phyloP scores from a whole-genome alignment of 1,139 yeast species.

The Keqinozyma sinolaborantium region DNA sequence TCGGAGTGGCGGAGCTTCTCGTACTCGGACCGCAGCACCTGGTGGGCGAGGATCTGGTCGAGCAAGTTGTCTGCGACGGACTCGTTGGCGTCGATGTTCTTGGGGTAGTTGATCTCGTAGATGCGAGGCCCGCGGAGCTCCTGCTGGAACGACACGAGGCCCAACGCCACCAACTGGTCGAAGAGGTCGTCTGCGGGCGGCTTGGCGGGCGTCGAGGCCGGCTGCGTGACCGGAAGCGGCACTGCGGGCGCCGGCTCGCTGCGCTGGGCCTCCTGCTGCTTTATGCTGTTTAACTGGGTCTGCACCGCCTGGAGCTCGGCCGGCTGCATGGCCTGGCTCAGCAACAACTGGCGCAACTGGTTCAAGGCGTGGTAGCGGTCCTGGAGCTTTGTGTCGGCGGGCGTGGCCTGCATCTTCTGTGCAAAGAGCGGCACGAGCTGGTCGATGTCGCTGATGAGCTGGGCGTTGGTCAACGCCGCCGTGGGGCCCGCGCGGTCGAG shows the following conservation, averaged over 20 bases:
- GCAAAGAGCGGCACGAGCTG: conserved; percentile 37
- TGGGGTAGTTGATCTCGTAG: conserved; percentile 37
- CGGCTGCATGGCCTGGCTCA: conserved; percentile 33
- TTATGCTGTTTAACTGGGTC: conserved; percentile 29
- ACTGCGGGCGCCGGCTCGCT: no score
- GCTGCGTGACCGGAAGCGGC: conserved; percentile 7
- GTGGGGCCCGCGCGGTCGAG: conserved; percentile 38
- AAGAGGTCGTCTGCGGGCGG: conserved; percentile 22
- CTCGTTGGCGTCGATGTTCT: conserved; percentile 8
- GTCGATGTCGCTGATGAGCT: conserved; percentile 43
- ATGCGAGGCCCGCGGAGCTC: conserved; percentile 39
- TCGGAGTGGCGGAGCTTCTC: conserved; percentile 27
- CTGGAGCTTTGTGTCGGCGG: conserved; percentile 31
- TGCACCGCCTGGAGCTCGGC: conserved; percentile 42
- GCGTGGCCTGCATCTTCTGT: conserved; percentile 21
- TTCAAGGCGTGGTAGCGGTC: conserved; percentile 41
- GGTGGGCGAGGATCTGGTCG: conserved; percentile 28
- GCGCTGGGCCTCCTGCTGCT: conserved; percentile 28
- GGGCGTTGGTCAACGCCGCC: conserved; percentile 18
- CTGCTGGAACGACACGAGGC: conserved; percentile 39
- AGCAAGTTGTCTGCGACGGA: conserved; percentile 24
- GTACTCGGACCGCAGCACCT: conserved; percentile 26
- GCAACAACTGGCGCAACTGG: conserved; percentile 38
- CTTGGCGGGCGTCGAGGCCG: conserved; percentile 8
- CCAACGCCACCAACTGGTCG: conserved; percentile 30